Evolutionary conservation across 2,329 filamentous ascomycete species (phyloP), one percentile per base, ranked within the genome.

Genomic region (Trichoderma sp.): DNA sequence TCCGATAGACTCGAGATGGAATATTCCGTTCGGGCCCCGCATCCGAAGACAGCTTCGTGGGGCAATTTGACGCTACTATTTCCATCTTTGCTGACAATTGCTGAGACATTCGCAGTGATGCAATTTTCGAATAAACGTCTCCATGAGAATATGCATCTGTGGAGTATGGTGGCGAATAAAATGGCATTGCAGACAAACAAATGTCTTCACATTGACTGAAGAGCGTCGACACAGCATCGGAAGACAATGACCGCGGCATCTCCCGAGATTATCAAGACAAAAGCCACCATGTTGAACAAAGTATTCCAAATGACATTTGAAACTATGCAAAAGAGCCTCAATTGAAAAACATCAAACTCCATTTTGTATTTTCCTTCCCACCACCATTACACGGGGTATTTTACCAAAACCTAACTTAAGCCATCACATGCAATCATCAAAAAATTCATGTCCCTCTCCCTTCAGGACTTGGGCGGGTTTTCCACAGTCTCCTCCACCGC

Each of bases 341-440:
- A 17, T 50, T 23, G 9, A 65, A 9, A 58, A 58, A 26, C 50
- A 58, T 36, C 17, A n/a, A 43, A 36, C 23, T 59, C 55, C 36
- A 20, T 59, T 61, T 68, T 59, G 30, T n/a, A 32, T 34, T 68
- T 58, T 15, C 36, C 13, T 32, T 43, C 57, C 36, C 36, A 36
- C 26, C 63, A 34, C 65, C 23, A 50, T 68, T 68, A 68, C 28
- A 23, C n/a, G 65, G 43, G 65, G 65, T 68, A 68, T 68, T 59
- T 66, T 59, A 39, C 65, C 65, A 47, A 59, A 34, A 39, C 65
- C 65, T 59, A 59, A 34, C 55, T 59, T 36, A 20, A 59, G n/a
- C 53, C 55, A 68, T 59, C 55, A 20, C 36, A 68, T 50, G 65
- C 55, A 59, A 59, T 59, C 65, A 59, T 68, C 65, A 55, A 34